A percentile compares a stretch with the other conserved stretches of the same genome.
phyloP scores from a whole-genome alignment of 2,329 filamentous ascomycete species.

The Sporothrix protearum region DNA sequence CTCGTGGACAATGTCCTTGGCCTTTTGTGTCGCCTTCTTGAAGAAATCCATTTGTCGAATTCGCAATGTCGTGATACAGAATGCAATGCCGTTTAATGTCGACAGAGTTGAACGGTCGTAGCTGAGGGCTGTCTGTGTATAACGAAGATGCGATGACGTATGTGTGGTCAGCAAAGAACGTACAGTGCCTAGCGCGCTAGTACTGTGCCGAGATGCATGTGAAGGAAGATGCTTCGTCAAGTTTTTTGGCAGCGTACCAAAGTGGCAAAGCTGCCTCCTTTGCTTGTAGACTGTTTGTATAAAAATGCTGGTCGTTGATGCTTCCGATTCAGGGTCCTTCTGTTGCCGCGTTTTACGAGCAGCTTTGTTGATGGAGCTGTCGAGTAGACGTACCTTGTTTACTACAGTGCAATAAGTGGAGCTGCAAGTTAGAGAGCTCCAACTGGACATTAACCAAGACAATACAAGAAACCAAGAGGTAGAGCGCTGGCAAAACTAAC shows the following conservation, averaged over 20 bases:
- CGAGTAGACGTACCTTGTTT: neutral
- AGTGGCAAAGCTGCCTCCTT: neutral
- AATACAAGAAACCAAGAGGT: neutral
- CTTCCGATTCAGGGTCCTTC: neutral
- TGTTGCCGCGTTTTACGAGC: neutral
- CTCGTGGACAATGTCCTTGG: conserved; percentile 22
- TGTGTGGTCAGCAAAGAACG: neutral
- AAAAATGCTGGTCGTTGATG: neutral
- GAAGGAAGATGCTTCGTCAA: neutral
- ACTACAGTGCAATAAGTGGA: neutral
- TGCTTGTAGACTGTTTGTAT: neutral
- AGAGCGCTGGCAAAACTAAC: neutral
- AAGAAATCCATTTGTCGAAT: conserved; percentile 21
- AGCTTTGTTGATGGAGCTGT: neutral
- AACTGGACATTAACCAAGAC: neutral
- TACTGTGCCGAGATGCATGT: neutral
- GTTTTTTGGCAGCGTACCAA: neutral
- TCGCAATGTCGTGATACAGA: neutral
- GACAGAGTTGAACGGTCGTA: neutral
- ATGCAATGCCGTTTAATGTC: neutral
- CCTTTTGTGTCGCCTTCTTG: conserved; percentile 22
- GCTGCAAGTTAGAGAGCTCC: neutral
- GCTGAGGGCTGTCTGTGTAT: neutral
- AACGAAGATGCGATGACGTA: conserved; percentile 7
- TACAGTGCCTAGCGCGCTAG: neutral